Evolutionary conservation across 176 grass and related monocot species (phyloP).

Genomic region (Saccharum officinarum): DNA sequence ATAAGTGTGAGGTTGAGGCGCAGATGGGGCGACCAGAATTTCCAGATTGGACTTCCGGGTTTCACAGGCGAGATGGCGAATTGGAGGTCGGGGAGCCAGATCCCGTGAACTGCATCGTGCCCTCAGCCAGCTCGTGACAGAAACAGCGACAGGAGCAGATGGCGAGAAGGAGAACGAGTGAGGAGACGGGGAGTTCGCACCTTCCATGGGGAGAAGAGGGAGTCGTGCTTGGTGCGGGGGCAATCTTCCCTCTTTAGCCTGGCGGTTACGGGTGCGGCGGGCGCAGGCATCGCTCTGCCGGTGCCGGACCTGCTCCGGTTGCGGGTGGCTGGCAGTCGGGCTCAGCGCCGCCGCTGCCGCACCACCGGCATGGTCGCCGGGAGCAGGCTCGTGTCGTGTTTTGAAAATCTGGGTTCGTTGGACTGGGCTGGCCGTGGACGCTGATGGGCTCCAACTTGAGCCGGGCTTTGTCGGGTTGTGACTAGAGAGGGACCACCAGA

Average conservation of each 20-base stretch:
- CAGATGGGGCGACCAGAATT: conserved; percentile 17
- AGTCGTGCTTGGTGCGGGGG: conserved; percentile 75
- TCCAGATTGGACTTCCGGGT: neutral
- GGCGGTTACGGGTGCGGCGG: neutral
- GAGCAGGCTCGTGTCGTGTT: conserved; percentile 28
- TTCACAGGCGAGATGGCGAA: neutral
- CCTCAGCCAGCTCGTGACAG: neutral
- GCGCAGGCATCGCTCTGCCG: conserved; percentile 29
- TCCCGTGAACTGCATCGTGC: neutral
- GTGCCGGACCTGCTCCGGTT: neutral
- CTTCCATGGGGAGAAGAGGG: conserved; percentile 91
- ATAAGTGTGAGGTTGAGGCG: neutral
- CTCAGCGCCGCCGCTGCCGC: conserved; percentile 34
- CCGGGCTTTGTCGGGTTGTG: neutral
- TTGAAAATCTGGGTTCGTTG: conserved; percentile 29
- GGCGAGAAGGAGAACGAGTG: neutral
- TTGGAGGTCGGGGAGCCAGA: neutral
- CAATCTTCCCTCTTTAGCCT: conserved; percentile 79
- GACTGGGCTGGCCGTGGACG: neutral
- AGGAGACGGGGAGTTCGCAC: conserved; percentile 7
- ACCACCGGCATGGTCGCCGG: conserved; percentile 26
- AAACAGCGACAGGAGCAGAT: neutral
- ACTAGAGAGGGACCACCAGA: too few relatives aligned
- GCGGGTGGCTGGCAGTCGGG: neutral
- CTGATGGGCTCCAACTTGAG: neutral